Evolutionary conservation across 2,329 filamentous ascomycete species (phyloP).

Genomic region (Ophiostoma ulmi): DNA sequence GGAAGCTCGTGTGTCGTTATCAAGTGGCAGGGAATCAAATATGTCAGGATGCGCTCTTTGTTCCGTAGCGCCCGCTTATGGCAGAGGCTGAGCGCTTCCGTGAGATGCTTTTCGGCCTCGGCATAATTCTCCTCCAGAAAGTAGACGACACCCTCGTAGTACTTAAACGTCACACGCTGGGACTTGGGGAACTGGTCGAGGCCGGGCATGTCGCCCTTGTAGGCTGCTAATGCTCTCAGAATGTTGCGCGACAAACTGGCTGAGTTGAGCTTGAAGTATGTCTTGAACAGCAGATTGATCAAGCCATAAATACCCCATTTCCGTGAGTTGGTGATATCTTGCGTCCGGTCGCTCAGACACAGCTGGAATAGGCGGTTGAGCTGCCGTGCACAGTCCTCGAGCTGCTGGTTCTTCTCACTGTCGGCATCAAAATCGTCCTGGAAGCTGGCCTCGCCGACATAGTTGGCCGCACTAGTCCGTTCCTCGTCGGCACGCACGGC

Average conservation of each 20-base stretch:
- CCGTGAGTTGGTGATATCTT: slow-evolving; percentile 69
- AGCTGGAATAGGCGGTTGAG: slow-evolving; percentile 89
- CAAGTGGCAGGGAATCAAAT: slow-evolving; percentile 88
- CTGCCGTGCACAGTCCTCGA: slow-evolving; percentile 85
- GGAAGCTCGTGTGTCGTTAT: slow-evolving; percentile 84
- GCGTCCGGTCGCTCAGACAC: slow-evolving; percentile 80
- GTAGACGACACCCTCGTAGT: slow-evolving; percentile 87
- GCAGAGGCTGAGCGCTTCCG: slow-evolving; percentile 76
- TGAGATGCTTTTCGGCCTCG: slow-evolving; percentile 70
- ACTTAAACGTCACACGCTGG: slow-evolving; percentile 92
- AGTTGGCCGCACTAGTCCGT: slow-evolving; percentile 39
- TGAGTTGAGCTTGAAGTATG: slow-evolving; percentile 92
- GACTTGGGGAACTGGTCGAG: slow-evolving; percentile 77
- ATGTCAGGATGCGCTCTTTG: slow-evolving; percentile 87
- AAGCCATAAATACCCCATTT: slow-evolving; percentile 98
- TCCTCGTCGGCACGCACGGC: slow-evolving; percentile 86
- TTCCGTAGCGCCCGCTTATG: slow-evolving; percentile 68
- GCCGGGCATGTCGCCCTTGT: slow-evolving; percentile 71
- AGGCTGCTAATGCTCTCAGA: slow-evolving; percentile 73
- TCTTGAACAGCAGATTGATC: slow-evolving; percentile 94
- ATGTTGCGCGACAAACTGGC: slow-evolving; percentile 87
- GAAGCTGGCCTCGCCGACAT: slow-evolving; percentile 46
- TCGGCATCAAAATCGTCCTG: slow-evolving; percentile 80
- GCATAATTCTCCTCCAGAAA: slow-evolving; percentile 93
- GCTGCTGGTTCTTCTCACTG: slow-evolving; percentile 70